These are phyloP conservation scores for Lipomyces spencermartinsiae DNA, from an alignment of 805 yeast genomes.

Conservation along the genomic window DNA sequence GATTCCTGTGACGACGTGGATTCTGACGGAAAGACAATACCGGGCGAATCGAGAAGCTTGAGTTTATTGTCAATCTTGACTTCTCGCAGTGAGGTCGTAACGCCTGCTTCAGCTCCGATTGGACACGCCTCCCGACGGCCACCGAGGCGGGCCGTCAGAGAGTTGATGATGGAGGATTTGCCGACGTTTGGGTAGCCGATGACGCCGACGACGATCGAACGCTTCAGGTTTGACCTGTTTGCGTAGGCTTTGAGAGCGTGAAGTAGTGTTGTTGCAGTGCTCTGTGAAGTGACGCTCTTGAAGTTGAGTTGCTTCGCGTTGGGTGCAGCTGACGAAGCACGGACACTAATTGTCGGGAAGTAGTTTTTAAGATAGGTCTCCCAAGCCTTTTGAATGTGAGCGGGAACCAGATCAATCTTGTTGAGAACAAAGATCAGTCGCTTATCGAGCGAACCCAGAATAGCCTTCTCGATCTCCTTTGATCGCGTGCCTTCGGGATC, in stretches of 20 bases:
- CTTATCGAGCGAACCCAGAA: slow-evolving; percentile 68
- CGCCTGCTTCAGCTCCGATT: slow-evolving; percentile 97
- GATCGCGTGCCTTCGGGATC: slow-evolving; percentile 97
- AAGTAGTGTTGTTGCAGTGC: slow-evolving; percentile 75
- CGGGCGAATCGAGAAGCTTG: slow-evolving; percentile 92
- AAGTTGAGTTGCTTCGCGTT: slow-evolving; percentile 69
- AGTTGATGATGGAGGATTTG: slow-evolving; percentile 84
- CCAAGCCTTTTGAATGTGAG: slow-evolving; percentile 84
- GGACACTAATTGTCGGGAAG: slow-evolving; percentile 89
- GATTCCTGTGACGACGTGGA: slow-evolving; percentile 42
- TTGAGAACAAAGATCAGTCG: slow-evolving; percentile 85
- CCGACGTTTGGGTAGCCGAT: slow-evolving; percentile 98
- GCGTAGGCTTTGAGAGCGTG: slow-evolving; percentile 87
- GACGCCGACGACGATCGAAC: slow-evolving; percentile 92
- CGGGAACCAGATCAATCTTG: slow-evolving; percentile 92
- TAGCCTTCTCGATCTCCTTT: slow-evolving; percentile 86
- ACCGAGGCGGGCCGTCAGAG: slow-evolving; percentile 76
- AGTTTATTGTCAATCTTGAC: slow-evolving; percentile 90
- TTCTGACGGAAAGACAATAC: slow-evolving; percentile 85
- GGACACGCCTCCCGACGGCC: slow-evolving; percentile 73
- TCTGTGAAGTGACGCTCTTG: slow-evolving; percentile 71
- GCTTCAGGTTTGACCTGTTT: slow-evolving; percentile 78
- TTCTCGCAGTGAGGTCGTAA: slow-evolving; percentile 89
- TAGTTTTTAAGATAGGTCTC: slow-evolving; percentile 73
- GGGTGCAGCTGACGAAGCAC: slow-evolving; percentile 70